Percentiles rank a stretch among this genome's conserved stretches.
These are phyloP conservation scores for Xylaria sp. DNA, from an alignment of 2,329 filamentous ascomycete species.

Conservation along the genomic window DNA sequence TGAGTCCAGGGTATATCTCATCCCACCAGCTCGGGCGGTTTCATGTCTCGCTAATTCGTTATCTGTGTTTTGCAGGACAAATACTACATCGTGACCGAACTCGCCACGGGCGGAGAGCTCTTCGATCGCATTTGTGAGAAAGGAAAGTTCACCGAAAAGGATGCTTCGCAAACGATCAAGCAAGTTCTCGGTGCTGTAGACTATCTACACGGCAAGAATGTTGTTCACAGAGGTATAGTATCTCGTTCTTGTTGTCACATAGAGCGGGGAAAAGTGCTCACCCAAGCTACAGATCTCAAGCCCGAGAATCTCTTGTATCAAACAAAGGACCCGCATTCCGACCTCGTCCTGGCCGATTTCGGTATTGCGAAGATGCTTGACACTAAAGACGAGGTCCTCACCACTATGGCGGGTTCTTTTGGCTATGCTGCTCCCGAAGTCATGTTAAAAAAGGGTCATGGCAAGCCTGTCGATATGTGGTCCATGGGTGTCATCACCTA, in stretches of 20 bases:
- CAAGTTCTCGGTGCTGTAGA: conserved; percentile 92
- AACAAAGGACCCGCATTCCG: conserved; percentile 75
- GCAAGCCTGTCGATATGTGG: conserved; percentile 99
- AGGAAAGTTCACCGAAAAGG: conserved; percentile 98
- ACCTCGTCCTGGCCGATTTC: conserved; percentile 93
- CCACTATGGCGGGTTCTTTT: conserved; percentile 98
- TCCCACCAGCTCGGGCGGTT: not conserved
- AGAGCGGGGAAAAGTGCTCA: conserved; percentile 18
- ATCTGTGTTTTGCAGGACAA: conserved; percentile 72
- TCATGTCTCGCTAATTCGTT: conserved; percentile 21
- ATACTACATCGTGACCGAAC: conserved; percentile 98
- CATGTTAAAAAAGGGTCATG: conserved; percentile 96
- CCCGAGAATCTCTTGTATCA: conserved; percentile 97
- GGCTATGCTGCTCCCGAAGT: conserved; percentile 97
- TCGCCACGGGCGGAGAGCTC: conserved; percentile 93
- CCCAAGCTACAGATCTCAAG: conserved; percentile 75
- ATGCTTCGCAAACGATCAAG: conserved; percentile 92
- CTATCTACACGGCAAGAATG: conserved; percentile 92
- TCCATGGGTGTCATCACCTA: conserved; percentile 98
- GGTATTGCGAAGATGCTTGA: conserved; percentile 99
- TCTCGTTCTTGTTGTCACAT: conserved; percentile 20
- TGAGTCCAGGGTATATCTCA: conserved; percentile 82
- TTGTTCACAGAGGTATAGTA: conserved; percentile 84
- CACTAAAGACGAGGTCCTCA: conserved; percentile 86
- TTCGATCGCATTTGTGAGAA: conserved; percentile 98